Percentiles rank a stretch among this genome's conserved stretches.
These are phyloP conservation scores for Tylopilus cervinicoccineus DNA, from an alignment of 768 basidiomycete species.

Conservation along the genomic window DNA sequence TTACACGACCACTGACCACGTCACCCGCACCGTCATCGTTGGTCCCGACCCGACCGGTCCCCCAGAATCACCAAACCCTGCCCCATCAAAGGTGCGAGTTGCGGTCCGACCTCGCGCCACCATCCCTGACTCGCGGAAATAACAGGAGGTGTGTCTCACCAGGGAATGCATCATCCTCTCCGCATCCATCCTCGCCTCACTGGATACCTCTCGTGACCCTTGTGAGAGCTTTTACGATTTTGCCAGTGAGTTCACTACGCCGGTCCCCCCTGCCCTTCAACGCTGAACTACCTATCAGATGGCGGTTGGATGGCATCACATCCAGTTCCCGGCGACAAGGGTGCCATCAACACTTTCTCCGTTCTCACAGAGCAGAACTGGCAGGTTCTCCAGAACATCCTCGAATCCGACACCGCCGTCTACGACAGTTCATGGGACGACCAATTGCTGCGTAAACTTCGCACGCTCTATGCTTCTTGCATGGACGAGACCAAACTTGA, in stretches of 20 bases:
- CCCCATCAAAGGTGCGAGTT: slow-evolving; percentile 47
- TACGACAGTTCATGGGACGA: slow-evolving; percentile 46
- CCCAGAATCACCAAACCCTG: slow-evolving; percentile 53
- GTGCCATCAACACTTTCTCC: slow-evolving; percentile 68
- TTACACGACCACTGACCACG: slow-evolving; percentile 33
- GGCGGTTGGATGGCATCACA: slow-evolving; percentile 85
- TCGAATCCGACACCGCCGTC: slow-evolving; percentile 45
- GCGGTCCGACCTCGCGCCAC: neutral
- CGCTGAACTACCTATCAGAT: slow-evolving; percentile 39
- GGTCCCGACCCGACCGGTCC: slow-evolving; percentile 38
- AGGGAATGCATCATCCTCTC: slow-evolving; percentile 80
- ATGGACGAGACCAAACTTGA: slow-evolving; percentile 76
- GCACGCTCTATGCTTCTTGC: slow-evolving; percentile 76
- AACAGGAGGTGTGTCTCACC: slow-evolving; percentile 66
- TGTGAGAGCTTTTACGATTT: slow-evolving; percentile 95
- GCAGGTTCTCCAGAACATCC: slow-evolving; percentile 67
- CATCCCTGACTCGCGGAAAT: slow-evolving; percentile 6
- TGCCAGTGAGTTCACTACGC: slow-evolving; percentile 60
- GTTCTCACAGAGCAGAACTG: slow-evolving; percentile 71
- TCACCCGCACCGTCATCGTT: slow-evolving; percentile 40
- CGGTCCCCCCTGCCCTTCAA: neutral
- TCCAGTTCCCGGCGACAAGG: slow-evolving; percentile 85
- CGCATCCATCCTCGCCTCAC: slow-evolving; percentile 71
- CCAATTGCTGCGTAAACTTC: slow-evolving; percentile 59
- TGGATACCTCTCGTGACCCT: slow-evolving; percentile 83